Conservation (phyloP, 768 basidiomycete genomes). For the Baorangia bicolor region DNA sequence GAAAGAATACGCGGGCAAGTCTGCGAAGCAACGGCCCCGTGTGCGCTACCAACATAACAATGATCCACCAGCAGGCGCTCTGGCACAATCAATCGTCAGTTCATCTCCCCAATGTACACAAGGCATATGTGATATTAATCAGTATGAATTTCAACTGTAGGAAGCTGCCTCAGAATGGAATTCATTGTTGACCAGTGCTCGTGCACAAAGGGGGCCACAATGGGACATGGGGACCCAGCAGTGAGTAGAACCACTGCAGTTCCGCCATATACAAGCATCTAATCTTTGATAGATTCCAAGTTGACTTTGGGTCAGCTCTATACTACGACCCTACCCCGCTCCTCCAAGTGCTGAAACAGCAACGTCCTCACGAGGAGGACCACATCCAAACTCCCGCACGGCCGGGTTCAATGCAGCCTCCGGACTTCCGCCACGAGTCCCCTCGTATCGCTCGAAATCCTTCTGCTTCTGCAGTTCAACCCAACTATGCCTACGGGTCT, state of each 20-base stretch:
- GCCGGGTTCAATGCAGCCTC: constrained; percentile 31
- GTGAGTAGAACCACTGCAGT: constrained; percentile 42
- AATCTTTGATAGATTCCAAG: constrained; percentile 55
- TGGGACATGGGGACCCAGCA: constrained; percentile 88
- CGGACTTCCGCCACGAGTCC: constrained; percentile 35
- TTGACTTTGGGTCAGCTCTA: constrained; percentile 68
- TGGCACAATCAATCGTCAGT: constrained; percentile 69
- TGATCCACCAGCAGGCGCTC: constrained; percentile 41
- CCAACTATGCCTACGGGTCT: constrained; percentile 31
- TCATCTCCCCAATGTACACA: not conserved
- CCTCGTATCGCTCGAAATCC: constrained; percentile 34
- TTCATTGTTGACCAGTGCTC: constrained; percentile 71
- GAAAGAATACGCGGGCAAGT: constrained; percentile 47
- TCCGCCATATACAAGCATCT: not conserved
- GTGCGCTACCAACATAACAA: constrained; percentile 55
- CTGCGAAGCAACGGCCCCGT: constrained; percentile 37
- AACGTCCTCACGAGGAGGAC: constrained; percentile 32
- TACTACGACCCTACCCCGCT: constrained; percentile 72
- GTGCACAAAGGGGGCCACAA: constrained; percentile 80
- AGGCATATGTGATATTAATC: not conserved
- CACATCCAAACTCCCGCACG: constrained; percentile 19
- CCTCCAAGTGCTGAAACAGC: constrained; percentile 46
- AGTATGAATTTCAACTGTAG: constrained; percentile 22
- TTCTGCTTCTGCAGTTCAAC: constrained; percentile 28
- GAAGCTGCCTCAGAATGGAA: constrained; percentile 89